phyloP scores from a whole-genome alignment of 306 rosid species.

The Mucuna pruriens region DNA sequence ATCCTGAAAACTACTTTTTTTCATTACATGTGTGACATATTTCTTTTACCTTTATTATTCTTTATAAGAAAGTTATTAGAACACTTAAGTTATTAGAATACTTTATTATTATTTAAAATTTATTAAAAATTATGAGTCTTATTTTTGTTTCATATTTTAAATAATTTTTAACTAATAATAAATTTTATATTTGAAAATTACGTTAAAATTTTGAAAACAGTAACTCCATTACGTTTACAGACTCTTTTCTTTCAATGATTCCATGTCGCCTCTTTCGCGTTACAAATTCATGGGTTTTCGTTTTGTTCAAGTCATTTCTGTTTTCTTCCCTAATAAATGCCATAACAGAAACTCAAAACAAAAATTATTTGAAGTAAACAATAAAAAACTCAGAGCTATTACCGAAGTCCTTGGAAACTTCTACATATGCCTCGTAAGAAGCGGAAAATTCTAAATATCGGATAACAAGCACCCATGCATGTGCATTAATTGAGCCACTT shows the following conservation, averaged over 20 bases:
- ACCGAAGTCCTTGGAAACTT: slow-evolving; percentile 31
- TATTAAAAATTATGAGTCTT: too few relatives aligned
- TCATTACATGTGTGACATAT: too few relatives aligned
- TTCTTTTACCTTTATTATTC: too few relatives aligned
- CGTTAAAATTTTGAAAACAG: too few relatives aligned
- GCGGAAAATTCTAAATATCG: slow-evolving; percentile 20
- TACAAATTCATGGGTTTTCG: neutral
- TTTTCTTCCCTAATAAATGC: neutral
- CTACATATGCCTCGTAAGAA: neutral
- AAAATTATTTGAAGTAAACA: neutral
- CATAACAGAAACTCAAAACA: neutral
- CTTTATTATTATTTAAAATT: too few relatives aligned
- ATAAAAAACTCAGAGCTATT: neutral
- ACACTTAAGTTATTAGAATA: too few relatives aligned
- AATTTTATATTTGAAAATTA: too few relatives aligned
- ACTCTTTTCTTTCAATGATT: neutral
- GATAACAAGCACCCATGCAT: slow-evolving; percentile 9
- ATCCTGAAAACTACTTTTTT: too few relatives aligned
- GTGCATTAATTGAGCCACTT: slow-evolving; percentile 9
- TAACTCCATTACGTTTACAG: too few relatives aligned
- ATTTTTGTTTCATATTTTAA: neutral
- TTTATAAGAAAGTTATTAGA: too few relatives aligned
- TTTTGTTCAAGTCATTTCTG: neutral
- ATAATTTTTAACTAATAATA: too few relatives aligned
- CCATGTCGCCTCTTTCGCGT: neutral